These are phyloP conservation scores for Penicillium sp. DNA, from an alignment of 2,329 filamentous ascomycete species.

Conservation along the genomic window DNA sequence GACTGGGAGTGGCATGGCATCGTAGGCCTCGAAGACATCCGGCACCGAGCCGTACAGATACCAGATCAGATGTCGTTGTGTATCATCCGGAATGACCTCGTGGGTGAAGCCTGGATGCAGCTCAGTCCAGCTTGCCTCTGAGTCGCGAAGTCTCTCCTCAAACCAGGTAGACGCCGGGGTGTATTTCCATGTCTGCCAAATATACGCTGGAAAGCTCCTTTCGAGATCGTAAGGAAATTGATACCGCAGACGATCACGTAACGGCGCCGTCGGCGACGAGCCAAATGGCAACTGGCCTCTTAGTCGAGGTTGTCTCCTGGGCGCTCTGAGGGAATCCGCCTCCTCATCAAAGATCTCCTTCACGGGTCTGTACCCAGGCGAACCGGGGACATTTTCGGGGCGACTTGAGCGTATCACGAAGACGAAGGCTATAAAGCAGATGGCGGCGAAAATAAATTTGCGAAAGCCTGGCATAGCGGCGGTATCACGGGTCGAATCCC, in stretches of 20 bases:
- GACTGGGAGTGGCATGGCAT: constrained; percentile 68
- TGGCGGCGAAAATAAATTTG: constrained; percentile 70
- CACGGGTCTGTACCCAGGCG: constrained; percentile 24
- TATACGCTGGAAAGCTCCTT: constrained; percentile 89
- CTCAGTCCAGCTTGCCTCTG: constrained; percentile 86
- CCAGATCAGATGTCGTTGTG: constrained; percentile 75
- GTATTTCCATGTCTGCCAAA: constrained; percentile 99
- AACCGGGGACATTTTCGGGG: constrained; percentile 34
- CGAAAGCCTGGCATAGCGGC: constrained; percentile 71
- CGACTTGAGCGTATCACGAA: constrained; percentile 67
- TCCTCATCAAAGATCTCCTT: constrained; percentile 21
- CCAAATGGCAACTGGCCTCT: constrained; percentile 51
- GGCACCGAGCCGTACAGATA: constrained; percentile 83
- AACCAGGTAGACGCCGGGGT: constrained; percentile 77
- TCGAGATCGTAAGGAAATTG: constrained; percentile 91
- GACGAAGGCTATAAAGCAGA: constrained; percentile 66
- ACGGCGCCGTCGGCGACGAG: constrained; percentile 68
- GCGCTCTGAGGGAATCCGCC: constrained; percentile 13
- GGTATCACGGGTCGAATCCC: constrained; percentile 1
- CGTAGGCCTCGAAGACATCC: constrained; percentile 74
- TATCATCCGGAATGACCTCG: constrained; percentile 91
- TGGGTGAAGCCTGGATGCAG: constrained; percentile 89
- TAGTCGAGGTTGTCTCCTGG: constrained; percentile 12
- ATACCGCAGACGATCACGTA: constrained; percentile 80
- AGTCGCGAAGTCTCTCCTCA: constrained; percentile 67